phyloP scores from a whole-genome alignment of 2,329 filamentous ascomycete genomes.

The Grosmannia huntii region DNA sequence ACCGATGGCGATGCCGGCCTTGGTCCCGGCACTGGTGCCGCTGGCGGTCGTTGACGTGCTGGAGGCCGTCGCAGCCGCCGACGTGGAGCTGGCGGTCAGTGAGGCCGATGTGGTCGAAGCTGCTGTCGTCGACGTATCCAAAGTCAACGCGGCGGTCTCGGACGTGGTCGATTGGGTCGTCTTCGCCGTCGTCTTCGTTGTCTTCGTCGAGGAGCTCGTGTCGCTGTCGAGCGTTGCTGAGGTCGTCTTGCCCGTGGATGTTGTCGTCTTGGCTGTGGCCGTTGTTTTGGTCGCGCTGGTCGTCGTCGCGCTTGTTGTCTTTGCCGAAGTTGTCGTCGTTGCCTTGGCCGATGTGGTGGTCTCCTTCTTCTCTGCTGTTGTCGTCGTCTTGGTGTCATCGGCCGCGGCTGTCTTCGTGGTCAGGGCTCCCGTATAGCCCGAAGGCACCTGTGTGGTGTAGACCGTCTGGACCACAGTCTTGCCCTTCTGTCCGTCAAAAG shows the following conservation, averaged over 20 bases:
- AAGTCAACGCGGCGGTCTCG: constrained; percentile 4
- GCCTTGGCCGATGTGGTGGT: background rate
- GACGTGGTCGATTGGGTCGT: background rate
- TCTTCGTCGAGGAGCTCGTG: background rate
- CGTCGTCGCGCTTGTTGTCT: background rate
- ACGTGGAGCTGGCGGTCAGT: background rate
- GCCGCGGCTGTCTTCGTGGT: background rate
- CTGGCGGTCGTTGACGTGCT: background rate
- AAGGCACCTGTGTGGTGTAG: background rate
- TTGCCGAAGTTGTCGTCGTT: background rate
- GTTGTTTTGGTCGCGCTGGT: background rate
- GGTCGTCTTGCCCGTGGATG: background rate
- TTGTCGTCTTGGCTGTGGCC: constrained; percentile 1
- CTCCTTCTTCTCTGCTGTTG: background rate
- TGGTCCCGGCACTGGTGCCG: constrained; percentile 29
- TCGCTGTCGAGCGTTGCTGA: background rate
- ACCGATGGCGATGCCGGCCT: constrained; percentile 78
- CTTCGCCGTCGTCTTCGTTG: background rate
- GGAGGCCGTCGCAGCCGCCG: background rate
- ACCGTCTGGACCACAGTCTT: constrained; percentile 2
- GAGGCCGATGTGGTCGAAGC: background rate
- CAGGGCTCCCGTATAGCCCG: constrained; percentile 4
- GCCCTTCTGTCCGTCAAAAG: constrained; percentile 2
- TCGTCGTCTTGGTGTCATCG: background rate
- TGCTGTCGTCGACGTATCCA: constrained; percentile 2